Base-by-base conservation (phyloP, 2,329 filamentous ascomycete genomes). In the Arthrobotrys iridis region DNA sequence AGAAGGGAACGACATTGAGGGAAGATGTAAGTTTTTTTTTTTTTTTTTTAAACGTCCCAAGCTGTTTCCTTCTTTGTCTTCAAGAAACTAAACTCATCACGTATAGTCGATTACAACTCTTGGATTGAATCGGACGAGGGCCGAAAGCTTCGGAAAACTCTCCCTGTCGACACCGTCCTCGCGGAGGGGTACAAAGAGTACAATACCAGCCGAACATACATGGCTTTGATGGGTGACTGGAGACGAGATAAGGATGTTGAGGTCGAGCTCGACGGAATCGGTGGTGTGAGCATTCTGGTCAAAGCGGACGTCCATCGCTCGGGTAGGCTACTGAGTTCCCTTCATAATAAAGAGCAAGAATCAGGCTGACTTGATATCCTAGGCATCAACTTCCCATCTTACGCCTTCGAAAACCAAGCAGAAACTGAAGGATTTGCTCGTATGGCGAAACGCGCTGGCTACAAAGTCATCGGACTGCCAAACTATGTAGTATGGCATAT, bases 401-500 rank as follows among this genome's bases (percentile, higher is more conserved):
- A 99, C 81, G 88, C 95, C 2, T 99, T 99, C 82, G 95, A 99
- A 82, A 98, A 99, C 83, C 95, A 99, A 84, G 95, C 95, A 77
- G 95, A 99, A 83, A 99, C 95, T 3, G 95, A 99, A 84, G 95
- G 95, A 4, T 99, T 99, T 81, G 95, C 95, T 37, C 97, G 96
- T 83, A 99, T 99, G 95, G 95, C 95, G 73, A 97, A 96, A 85
- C 87, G 93, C 77, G 95, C 95, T 15, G 95, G 95, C 46, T 98
- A 97, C 82, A 87, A 92, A 80, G 95, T 99, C 24, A 88, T 93
- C 79, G 95, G 95, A 48, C 85, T 99, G 66, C 95, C 94, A 43
- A 99, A 99, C 82, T 99, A 99, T 82, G 90, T 99, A 58, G 94
- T 99, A 72, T 99, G 95, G 95, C 95, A 99, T 82, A 92, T 97